Evolutionary conservation across 2,329 filamentous ascomycete genomes (phyloP).

Genomic region (Fusarium duplospermum): DNA sequence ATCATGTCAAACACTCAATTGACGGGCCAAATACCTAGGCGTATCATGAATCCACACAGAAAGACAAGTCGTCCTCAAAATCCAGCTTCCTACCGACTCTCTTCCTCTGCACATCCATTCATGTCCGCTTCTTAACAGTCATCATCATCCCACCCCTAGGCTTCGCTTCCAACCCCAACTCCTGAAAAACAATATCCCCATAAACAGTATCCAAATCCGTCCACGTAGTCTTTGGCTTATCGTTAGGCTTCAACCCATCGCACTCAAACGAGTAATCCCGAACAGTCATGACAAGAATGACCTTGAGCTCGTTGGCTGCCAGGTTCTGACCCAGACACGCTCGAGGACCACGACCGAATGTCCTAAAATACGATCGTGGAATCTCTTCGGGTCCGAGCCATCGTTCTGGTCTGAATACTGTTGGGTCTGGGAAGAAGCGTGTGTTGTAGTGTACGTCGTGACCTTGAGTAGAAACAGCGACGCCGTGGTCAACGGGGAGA

Average conservation of each 20-base stretch:
- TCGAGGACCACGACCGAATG: slow-evolving; percentile 53
- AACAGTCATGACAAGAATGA: slow-evolving; percentile 39
- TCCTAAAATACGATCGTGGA: slow-evolving; percentile 22
- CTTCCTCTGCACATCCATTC: not conserved
- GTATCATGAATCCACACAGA: not conserved
- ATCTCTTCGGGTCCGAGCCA: slow-evolving; percentile 19
- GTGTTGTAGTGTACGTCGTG: slow-evolving; percentile 23
- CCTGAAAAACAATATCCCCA: slow-evolving; percentile 40
- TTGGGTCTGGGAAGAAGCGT: not conserved
- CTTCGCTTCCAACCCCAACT: slow-evolving; percentile 35
- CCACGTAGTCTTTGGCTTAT: slow-evolving; percentile 24
- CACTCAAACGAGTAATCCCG: slow-evolving; percentile 44
- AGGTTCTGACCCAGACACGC: slow-evolving; percentile 53
- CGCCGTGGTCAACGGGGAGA: slow-evolving; percentile 11
- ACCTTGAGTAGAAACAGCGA: not conserved
- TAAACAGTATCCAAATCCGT: slow-evolving; percentile 41
- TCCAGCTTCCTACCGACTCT: not conserved
- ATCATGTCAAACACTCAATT: not conserved
- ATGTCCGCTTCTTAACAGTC: slow-evolving; percentile 21
- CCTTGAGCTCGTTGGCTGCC: slow-evolving; percentile 49
- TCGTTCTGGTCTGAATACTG: slow-evolving; percentile 13
- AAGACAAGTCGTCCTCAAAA: not conserved
- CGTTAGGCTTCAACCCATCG: slow-evolving; percentile 18
- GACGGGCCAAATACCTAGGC: not conserved
- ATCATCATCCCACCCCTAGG: slow-evolving; percentile 40